These are phyloP conservation scores for Spongispora temasekensis DNA, from an alignment of 1,284 basidiomycete genomes.

Conservation along the genomic window DNA sequence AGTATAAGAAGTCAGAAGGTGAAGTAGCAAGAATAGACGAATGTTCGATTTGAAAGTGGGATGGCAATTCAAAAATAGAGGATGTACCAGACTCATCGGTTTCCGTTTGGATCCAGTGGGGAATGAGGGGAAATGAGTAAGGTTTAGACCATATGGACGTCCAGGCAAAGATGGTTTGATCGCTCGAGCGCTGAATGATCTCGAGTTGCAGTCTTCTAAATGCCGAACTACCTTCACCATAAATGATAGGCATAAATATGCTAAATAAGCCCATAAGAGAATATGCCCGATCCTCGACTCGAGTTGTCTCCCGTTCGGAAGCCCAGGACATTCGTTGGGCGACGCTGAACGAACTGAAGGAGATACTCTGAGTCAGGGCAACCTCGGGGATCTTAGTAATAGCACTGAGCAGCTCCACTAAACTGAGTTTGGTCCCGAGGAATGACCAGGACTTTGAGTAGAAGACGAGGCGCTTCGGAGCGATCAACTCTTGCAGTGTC, in stretches of 20 bases:
- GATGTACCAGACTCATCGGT: not conserved
- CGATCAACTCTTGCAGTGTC: conserved; percentile 7
- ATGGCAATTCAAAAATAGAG: not conserved
- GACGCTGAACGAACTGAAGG: conserved; percentile 1
- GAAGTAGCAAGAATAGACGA: not conserved
- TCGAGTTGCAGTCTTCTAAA: conserved; percentile 11
- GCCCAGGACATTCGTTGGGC: conserved; percentile 13
- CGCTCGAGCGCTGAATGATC: conserved; percentile 11
- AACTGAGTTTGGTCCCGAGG: conserved; percentile 8
- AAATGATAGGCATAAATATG: conserved; percentile 13
- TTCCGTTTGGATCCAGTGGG: not conserved
- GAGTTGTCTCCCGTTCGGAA: conserved; percentile 3
- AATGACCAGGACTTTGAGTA: conserved; percentile 5
- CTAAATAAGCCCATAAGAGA: conserved; percentile 15
- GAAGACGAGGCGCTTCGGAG: conserved; percentile 4
- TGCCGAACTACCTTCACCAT: conserved; percentile 11
- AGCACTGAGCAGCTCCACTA: not conserved
- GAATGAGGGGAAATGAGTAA: not conserved
- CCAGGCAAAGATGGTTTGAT: conserved; percentile 18
- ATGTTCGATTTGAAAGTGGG: not conserved
- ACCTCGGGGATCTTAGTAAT: conserved; percentile 8
- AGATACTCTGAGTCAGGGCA: not conserved
- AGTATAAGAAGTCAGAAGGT: not conserved
- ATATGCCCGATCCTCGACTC: conserved; percentile 13
- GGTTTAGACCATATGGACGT: not conserved